These are phyloP conservation scores for Pharus latifolius DNA, from an alignment of 176 grass and related monocot species.

Conservation along the genomic window DNA sequence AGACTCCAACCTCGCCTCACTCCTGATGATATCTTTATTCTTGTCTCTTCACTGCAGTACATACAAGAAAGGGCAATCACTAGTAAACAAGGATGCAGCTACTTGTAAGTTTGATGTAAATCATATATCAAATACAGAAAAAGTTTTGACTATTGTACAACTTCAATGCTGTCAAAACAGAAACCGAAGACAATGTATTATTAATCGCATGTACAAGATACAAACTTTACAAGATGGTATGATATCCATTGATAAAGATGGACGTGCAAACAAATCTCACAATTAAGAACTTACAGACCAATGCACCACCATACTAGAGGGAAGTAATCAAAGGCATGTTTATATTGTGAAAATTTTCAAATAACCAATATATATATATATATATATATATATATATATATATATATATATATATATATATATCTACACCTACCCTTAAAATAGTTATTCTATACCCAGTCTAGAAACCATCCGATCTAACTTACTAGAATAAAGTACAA, in stretches of 20 bases:
- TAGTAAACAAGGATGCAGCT: conserved; percentile 5
- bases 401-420: no score
- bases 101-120: background rate
- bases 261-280: background rate
- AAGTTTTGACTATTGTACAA: background rate
- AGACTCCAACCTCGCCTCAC: conserved; percentile 60
- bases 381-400: no score
- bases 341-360: no score
- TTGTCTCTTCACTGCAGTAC: conserved; percentile 61
- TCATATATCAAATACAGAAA: background rate
- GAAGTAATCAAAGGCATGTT: background rate
- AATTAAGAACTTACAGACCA: background rate
- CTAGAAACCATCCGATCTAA: no score
- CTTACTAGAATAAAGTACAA: no score
- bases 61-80: conserved; percentile 13
- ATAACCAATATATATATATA: no score
- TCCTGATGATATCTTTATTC: conserved; percentile 61
- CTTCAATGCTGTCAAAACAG: background rate
- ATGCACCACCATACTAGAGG: background rate
- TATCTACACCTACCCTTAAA: no score
- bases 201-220: background rate
- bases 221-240: background rate
- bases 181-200: background rate
- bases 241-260: background rate
- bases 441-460: no score